Conservation (phyloP, 148 eudicot genomes). For the Vaccinium myrtillus region DNA sequence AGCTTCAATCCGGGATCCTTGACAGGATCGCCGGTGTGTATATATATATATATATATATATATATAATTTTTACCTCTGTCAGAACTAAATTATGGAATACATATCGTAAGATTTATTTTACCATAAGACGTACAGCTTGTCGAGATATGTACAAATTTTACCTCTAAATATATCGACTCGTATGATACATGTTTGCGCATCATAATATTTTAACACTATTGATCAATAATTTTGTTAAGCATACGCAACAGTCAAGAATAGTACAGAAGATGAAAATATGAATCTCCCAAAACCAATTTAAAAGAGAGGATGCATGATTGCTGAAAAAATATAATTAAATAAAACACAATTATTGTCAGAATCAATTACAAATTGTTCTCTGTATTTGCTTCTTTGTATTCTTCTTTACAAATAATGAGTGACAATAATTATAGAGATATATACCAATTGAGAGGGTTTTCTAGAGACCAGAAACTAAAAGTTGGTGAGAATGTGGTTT, state of each 20-base stretch:
- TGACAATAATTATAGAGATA: not conserved
- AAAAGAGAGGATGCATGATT: not conserved
- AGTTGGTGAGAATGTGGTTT: no score
- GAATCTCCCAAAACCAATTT: not conserved
- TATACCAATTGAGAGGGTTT: not conserved
- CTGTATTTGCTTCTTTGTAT: not conserved
- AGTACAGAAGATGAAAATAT: no score
- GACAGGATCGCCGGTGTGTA: no score
- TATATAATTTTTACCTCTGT: no score
- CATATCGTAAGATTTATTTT: not conserved
- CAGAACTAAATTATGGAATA: no score
- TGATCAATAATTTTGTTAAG: not conserved
- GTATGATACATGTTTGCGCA: not conserved
- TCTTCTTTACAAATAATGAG: not conserved
- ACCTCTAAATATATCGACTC: not conserved
- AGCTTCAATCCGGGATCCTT: no score
- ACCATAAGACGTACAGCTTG: no score
- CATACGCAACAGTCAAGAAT: not conserved
- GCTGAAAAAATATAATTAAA: not conserved
- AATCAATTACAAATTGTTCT: not conserved
- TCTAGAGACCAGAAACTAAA: no score
- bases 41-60: no score
- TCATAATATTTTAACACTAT: not conserved
- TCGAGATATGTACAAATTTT: no score
- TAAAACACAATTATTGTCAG: slow-evolving; percentile 4